Evolutionary conservation across 2,329 filamentous ascomycete genomes (phyloP).

Genomic region (Colletotrichum siamense): DNA sequence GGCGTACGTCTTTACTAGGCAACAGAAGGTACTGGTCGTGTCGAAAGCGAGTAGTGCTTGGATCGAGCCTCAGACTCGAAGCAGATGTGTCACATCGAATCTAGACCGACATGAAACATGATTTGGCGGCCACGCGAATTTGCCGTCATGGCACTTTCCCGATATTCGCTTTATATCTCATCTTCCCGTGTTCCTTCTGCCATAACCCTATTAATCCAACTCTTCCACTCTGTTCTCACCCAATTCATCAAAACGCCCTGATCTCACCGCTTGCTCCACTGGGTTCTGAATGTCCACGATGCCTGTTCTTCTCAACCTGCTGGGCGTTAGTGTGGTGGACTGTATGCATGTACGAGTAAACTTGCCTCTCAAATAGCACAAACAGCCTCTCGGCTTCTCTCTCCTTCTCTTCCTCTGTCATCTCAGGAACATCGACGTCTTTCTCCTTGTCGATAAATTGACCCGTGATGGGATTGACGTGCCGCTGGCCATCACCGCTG

Average conservation of each 20-base stretch:
- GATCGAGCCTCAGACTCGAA: background rate
- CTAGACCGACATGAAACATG: background rate
- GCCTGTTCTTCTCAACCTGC: conserved; percentile 72
- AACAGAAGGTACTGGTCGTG: background rate
- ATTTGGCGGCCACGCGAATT: background rate
- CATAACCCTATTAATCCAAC: conserved; percentile 31
- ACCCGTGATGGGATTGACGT: conserved; percentile 85
- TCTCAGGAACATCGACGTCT: conserved; percentile 65
- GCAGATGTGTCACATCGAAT: background rate
- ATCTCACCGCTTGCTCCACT: conserved; percentile 70
- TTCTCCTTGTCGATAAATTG: conserved; percentile 77
- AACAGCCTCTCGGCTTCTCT: conserved; percentile 88
- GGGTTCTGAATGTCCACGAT: conserved; percentile 82
- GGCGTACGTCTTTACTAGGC: background rate
- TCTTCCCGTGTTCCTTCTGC: background rate
- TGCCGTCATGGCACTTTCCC: background rate
- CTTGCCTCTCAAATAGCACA: conserved; percentile 85
- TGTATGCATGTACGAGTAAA: background rate
- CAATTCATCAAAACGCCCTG: conserved; percentile 75
- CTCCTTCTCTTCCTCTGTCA: conserved; percentile 93
- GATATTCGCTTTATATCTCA: background rate
- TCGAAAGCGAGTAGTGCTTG: background rate
- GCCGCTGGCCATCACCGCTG: conserved; percentile 35
- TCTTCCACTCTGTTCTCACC: conserved; percentile 57
- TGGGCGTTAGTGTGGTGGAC: background rate